Evolutionary conservation across 257 asterid genomes (phyloP), one percentile per base, ranked within the genome.

Genomic region (Ilex asprella): DNA sequence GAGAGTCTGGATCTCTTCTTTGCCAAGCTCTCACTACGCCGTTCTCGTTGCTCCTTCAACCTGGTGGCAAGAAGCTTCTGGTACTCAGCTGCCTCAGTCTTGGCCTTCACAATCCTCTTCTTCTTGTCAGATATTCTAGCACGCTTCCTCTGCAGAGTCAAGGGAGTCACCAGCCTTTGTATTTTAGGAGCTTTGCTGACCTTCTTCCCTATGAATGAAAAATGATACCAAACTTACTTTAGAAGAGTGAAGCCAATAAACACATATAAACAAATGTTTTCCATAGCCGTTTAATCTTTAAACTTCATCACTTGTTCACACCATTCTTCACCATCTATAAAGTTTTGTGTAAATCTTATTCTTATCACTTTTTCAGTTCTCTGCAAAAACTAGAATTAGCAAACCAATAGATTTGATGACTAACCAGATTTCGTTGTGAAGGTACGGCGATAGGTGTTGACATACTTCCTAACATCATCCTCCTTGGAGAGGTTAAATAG

Each of bases 181-280:
- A 67, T 67, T 64, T 67, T 67, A 2, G 71, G 71, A 59, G 71
- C 71, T 51, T 67, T 67, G 60, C 71, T 67, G 3, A 67, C 72
- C 15, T 67, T 60, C 66, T 67, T 67, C 16, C 72, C 72, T 67
- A 60, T 53, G 6, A 35, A 1, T n/a, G 10, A 11, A 12, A 2
- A 14, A 10, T 14, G 52, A 10, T 12, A 35, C 41, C 41, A 35
- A 3, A 11, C 47, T 41, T 41, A 41, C 12, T 41, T 11, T 41
- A 11, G 47, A 6, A 41, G 47, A 7, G 12, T 6, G 12, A 41
- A 6, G 7, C 0, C 10, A 1, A 41, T 1, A 0, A 11, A 0
- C 10, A 11, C 52, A 46, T 2, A 10, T 10, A 11, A 6, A 46
- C 13, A 14, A 46, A 46, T 10, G 52, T 14, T 14, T 2, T 2